phyloP scores from a whole-genome alignment of 2,329 filamentous ascomycete species.

The Calonectria honghensis region DNA sequence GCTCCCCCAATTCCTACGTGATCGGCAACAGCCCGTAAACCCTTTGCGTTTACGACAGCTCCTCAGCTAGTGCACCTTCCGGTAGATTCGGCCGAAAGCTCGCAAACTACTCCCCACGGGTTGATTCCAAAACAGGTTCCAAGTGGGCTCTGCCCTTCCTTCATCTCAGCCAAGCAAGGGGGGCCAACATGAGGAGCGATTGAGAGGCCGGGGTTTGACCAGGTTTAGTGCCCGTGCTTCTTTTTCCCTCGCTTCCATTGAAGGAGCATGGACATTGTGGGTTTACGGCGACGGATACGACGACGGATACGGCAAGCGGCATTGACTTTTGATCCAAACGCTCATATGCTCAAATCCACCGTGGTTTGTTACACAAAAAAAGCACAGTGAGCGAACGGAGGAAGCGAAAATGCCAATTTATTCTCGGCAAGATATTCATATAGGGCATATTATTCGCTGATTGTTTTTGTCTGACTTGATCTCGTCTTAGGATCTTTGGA shows the following conservation, averaged over 20 bases:
- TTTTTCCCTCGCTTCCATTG: not conserved
- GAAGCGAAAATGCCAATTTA: not conserved
- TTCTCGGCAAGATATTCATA: not conserved
- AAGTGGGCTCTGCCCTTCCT: constrained; percentile 34
- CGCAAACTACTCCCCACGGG: constrained; percentile 1
- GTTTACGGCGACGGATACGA: not conserved
- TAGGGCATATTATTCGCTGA: not conserved
- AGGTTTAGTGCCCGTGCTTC: constrained; percentile 13
- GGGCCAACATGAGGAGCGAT: not conserved
- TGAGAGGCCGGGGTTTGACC: not conserved
- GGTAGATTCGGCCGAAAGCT: constrained; percentile 14
- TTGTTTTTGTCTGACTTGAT: not conserved
- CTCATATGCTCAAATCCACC: not conserved
- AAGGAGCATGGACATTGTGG: not conserved
- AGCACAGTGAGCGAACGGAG: not conserved
- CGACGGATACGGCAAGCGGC: not conserved
- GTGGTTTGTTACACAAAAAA: not conserved
- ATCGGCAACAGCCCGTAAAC: not conserved
- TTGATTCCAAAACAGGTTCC: constrained; percentile 20
- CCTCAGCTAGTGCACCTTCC: not conserved
- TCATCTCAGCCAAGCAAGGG: constrained; percentile 32
- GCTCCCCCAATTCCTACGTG: not conserved
- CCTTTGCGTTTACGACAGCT: not conserved
- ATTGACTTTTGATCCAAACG: not conserved
- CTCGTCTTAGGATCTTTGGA: not conserved